Evolutionary conservation across 1,139 yeast species (phyloP), one percentile per base, ranked within the genome.

Genomic region (Pichia sp.): DNA sequence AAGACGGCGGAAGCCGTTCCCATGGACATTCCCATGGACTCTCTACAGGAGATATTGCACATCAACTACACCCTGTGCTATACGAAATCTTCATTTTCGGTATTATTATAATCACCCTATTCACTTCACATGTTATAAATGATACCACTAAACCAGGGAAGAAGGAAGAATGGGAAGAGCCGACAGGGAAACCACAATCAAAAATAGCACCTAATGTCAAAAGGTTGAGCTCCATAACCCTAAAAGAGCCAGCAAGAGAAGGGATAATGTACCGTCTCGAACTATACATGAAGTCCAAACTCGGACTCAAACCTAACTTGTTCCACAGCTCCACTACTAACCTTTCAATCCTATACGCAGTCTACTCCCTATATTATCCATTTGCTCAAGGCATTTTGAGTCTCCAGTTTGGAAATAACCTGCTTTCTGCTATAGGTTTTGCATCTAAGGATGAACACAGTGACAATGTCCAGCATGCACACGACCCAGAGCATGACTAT

Each of bases 271-370:
- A 28, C 4, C 25, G 51, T 21, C 5, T 47, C 12, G 30, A 13
- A 9, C 10, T n/a, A 23, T 41, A 16, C 22, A 12, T 48, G 3
- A 42, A 23, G 10, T 25, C 23, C 8, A 42, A 40, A 44, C 37
- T 51, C 1, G 54, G 50, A 23, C 64, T 50, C 65, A 68, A 54
- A 2, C 55, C 55, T 16, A 59, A 52, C 71, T 68, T 66, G 5
- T 48, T 76, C 46, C 76, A 74, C 52, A 80, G 79, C 60, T 89
- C 91, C 1, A 80, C 88, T 0, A 83, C 83, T 59, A 63, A 81
- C 39, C 71, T 85, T 49, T 85, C 95, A 0, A 65, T 85, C 30
- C 59, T 77, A 1, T 85, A 83, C 61, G 72, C 88, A 0, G 70
- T 62, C 48, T 62, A 66, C 62, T 59, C 64, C 7, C 52, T 66